Percentiles rank a stretch among this genome's conserved stretches.
phyloP scores from a whole-genome alignment of 768 basidiomycete genomes.

The Lactarius sp. region DNA sequence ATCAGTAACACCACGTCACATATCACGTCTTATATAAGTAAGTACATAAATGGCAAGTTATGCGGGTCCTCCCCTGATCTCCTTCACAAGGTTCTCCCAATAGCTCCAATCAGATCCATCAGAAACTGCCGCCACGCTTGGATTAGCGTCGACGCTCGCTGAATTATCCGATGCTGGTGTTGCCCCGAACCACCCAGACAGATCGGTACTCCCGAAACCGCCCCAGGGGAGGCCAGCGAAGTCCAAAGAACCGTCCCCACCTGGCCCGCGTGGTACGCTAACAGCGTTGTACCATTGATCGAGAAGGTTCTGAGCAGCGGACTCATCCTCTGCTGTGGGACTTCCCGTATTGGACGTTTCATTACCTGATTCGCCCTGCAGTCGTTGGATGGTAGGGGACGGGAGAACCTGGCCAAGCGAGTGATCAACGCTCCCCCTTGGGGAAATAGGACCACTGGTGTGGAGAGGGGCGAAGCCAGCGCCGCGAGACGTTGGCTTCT shows the following conservation, averaged over 20 bases:
- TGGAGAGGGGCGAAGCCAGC: conserved; percentile 17
- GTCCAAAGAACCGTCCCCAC: conserved; percentile 36
- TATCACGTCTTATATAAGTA: neutral
- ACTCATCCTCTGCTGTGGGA: conserved; percentile 63
- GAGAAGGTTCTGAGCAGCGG: conserved; percentile 67
- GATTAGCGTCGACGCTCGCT: neutral
- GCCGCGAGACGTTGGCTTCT: conserved; percentile 29
- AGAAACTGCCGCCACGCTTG: conserved; percentile 2
- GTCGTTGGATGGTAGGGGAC: conserved; percentile 60
- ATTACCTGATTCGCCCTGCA: conserved; percentile 46
- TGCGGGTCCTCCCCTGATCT: conserved; percentile 24
- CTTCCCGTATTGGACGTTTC: conserved; percentile 67
- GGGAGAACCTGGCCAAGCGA: conserved; percentile 34
- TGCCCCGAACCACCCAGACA: conserved; percentile 26
- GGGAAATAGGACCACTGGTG: conserved; percentile 22
- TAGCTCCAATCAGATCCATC: conserved; percentile 25
- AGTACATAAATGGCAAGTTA: neutral
- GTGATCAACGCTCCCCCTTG: conserved; percentile 26
- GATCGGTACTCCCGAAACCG: conserved; percentile 24
- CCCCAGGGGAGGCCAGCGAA: conserved; percentile 27
- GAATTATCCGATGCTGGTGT: conserved; percentile 2
- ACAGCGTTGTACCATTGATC: conserved; percentile 86
- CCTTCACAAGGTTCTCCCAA: conserved; percentile 27
- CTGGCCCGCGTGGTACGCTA: conserved; percentile 40
- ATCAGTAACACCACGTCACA: neutral